Evolutionary conservation across 805 yeast genomes (phyloP).

Genomic region (Komagataella phaffii): DNA sequence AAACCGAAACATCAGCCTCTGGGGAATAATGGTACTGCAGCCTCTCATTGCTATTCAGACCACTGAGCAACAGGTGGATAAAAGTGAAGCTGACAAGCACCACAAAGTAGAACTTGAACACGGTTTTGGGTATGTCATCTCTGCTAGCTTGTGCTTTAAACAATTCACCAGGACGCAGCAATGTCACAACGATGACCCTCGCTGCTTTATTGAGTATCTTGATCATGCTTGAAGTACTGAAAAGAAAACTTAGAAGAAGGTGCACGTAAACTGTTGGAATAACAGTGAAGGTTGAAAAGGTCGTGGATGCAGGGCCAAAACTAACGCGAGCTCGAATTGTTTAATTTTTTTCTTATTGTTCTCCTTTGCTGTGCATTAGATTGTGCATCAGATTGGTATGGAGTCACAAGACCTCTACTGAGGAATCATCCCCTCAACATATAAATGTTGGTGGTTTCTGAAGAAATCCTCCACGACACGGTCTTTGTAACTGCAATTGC

Average conservation of each 20-base stretch:
- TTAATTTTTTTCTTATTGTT: no score
- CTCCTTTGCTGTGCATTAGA: no score
- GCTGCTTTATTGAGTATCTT: background rate
- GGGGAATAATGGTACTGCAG: background rate
- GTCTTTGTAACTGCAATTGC: no score
- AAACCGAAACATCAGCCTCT: background rate
- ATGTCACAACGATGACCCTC: background rate
- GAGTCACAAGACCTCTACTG: no score
- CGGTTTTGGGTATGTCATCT: background rate
- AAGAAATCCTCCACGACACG: no score
- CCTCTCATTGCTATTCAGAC: background rate
- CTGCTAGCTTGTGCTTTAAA: background rate
- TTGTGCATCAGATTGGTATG: no score
- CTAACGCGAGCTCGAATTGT: no score
- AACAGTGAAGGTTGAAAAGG: no score
- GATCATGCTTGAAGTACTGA: background rate
- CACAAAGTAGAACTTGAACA: background rate
- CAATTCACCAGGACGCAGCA: background rate
- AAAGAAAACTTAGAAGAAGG: background rate
- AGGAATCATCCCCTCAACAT: no score
- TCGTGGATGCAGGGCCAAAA: no score
- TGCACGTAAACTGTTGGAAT: no score
- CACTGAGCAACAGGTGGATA: background rate
- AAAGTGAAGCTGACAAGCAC: background rate
- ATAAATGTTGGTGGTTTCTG: no score